Percentiles rank a stretch among this genome's conserved stretches.
Evolutionary conservation across 116 monocot genomes (phyloP).

Genomic region (Posidonia oceanica): DNA sequence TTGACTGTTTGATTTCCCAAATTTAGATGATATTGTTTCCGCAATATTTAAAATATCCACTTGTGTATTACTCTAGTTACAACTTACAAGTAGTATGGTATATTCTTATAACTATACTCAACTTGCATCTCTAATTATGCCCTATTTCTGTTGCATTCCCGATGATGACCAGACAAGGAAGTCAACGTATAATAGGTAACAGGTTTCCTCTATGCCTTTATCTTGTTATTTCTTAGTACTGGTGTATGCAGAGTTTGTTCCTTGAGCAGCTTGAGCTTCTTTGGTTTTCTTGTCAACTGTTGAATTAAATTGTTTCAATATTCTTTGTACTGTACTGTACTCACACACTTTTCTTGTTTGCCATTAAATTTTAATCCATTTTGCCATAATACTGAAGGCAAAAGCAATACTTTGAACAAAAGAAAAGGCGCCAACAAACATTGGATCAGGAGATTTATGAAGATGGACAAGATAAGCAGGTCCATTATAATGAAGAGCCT

Average conservation of each 20-base stretch:
- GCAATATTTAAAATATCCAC: neutral
- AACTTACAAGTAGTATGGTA: no score
- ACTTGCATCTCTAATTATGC: slow-evolving; percentile 6
- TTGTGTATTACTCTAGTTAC: no score
- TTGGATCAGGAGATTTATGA: slow-evolving; percentile 14
- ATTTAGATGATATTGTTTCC: neutral
- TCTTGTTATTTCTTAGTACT: neutral
- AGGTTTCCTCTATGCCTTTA: neutral
- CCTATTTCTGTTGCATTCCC: slow-evolving; percentile 2
- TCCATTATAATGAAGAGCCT: slow-evolving; percentile 20
- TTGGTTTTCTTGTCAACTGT: neutral
- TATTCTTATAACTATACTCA: no score
- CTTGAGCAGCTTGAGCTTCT: neutral
- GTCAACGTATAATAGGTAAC: slow-evolving; percentile 63
- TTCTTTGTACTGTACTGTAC: neutral
- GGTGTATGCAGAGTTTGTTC: neutral
- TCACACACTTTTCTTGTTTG: neutral
- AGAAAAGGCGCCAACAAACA: slow-evolving; percentile 47
- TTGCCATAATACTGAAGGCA: slow-evolving; percentile 34
- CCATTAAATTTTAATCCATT: neutral
- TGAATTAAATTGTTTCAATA: neutral
- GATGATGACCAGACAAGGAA: slow-evolving; percentile 58
- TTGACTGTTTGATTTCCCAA: no score
- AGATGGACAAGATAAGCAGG: slow-evolving; percentile 24
- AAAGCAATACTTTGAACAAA: slow-evolving; percentile 92